These are phyloP conservation scores for Carpinus viminea DNA, from an alignment of 306 rosid species.

Conservation along the genomic window DNA sequence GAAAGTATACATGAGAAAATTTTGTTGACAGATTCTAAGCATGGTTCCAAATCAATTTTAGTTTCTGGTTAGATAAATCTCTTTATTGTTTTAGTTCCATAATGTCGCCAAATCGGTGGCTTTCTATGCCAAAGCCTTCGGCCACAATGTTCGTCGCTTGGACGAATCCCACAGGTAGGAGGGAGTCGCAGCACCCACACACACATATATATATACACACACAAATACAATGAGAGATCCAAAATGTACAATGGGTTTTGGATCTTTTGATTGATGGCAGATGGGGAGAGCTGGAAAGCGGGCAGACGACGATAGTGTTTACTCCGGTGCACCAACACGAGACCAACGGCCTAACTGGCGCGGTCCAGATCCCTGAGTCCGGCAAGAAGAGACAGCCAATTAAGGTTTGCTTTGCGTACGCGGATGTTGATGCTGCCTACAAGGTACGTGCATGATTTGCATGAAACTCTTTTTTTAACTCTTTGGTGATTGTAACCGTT, in stretches of 20 bases:
- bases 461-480: neutral
- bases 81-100: neutral
- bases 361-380: constrained; percentile 44
- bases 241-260: neutral
- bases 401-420: constrained; percentile 71
- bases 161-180: constrained; percentile 68
- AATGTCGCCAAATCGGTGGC: constrained; percentile 46
- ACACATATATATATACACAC: no score
- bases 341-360: constrained; percentile 70
- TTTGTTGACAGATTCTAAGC: neutral
- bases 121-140: constrained; percentile 80
- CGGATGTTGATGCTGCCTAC: constrained; percentile 74
- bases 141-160: constrained; percentile 66
- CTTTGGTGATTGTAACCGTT: neutral
- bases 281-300: constrained; percentile 90
- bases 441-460: constrained; percentile 36
- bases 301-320: constrained; percentile 80
- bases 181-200: no score
- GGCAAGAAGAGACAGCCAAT: constrained; percentile 46
- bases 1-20: no score
- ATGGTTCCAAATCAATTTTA: neutral
- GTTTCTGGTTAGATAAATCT: neutral
- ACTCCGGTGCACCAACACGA: constrained; percentile 77
- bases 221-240: neutral
- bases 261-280: constrained; percentile 20